Percentiles rank a stretch among this genome's conserved stretches.
Conservation (phyloP, 306 rosid species). For the Begonia fuchsioides region DNA sequence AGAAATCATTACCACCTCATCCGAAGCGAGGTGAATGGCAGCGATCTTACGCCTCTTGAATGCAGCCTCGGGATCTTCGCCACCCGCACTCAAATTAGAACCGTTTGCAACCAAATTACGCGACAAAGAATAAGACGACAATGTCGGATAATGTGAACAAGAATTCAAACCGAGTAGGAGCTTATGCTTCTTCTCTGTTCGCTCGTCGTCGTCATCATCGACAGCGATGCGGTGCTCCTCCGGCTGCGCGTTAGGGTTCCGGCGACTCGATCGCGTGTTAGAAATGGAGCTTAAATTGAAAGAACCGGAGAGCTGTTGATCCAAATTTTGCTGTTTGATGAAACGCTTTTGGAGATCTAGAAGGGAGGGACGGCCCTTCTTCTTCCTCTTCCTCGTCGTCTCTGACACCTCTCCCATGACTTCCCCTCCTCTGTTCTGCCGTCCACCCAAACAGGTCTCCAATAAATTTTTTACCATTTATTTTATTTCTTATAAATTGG, state of each 20-base stretch:
- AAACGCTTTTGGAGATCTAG: slow-evolving; percentile 90
- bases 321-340: slow-evolving; percentile 38
- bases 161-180: slow-evolving; percentile 51
- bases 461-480: not conserved
- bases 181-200: slow-evolving; percentile 65
- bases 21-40: slow-evolving; percentile 29
- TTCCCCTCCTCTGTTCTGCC: slow-evolving; percentile 41
- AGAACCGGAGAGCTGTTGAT: slow-evolving; percentile 18
- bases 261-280: slow-evolving; percentile 15
- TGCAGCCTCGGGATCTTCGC: slow-evolving; percentile 29
- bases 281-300: slow-evolving; percentile 21
- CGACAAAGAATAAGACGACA: slow-evolving; percentile 17
- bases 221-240: slow-evolving; percentile 10
- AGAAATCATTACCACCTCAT: slow-evolving; percentile 41
- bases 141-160: slow-evolving; percentile 28
- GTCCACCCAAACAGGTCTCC: slow-evolving; percentile 13
- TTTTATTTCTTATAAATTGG: not conserved
- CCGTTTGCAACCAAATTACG: slow-evolving; percentile 15
- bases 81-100: slow-evolving; percentile 18
- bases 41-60: slow-evolving; percentile 42
- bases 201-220: slow-evolving; percentile 56
- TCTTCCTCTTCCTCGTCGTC: slow-evolving; percentile 53
- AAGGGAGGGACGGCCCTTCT: slow-evolving; percentile 97
- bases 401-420: slow-evolving; percentile 58
- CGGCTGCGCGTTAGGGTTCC: slow-evolving; percentile 10